phyloP scores from a whole-genome alignment of 2,329 filamentous ascomycete species.

The Purpureocillium takamizusanense region DNA sequence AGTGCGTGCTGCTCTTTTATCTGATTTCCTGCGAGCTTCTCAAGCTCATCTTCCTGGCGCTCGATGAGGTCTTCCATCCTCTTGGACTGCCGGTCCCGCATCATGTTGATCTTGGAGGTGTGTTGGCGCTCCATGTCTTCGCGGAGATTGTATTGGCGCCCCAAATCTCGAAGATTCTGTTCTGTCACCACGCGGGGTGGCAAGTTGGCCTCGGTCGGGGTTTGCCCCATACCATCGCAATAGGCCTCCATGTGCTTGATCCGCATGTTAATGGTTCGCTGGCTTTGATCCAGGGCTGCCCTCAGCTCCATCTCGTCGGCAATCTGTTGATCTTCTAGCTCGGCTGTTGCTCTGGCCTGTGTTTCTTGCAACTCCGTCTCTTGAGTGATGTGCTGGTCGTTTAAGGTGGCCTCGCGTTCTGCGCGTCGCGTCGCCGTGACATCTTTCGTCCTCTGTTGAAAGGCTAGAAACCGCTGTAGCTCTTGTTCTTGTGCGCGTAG shows the following conservation, averaged over 20 bases:
- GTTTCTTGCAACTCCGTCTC: constrained; percentile 45
- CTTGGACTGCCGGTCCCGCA: constrained; percentile 55
- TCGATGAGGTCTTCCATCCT: constrained; percentile 49
- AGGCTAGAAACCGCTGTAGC: constrained; percentile 40
- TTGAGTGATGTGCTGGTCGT: constrained; percentile 37
- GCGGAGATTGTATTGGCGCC: constrained; percentile 51
- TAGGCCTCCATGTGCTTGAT: constrained; percentile 61
- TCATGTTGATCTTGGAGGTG: constrained; percentile 52
- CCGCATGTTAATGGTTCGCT: constrained; percentile 46
- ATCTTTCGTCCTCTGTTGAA: constrained; percentile 37
- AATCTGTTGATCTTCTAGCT: constrained; percentile 55
- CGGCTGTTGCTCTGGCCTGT: constrained; percentile 41
- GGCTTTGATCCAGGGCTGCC: constrained; percentile 43
- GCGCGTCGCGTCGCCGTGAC: constrained; percentile 42
- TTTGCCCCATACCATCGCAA: constrained; percentile 43
- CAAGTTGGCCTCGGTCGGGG: constrained; percentile 22
- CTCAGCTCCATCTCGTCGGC: constrained; percentile 52
- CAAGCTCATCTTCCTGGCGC: constrained; percentile 43
- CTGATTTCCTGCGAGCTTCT: constrained; percentile 34
- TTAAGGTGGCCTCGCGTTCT: constrained; percentile 34
- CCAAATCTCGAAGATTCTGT: constrained; percentile 47
- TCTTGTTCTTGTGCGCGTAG: constrained; percentile 38
- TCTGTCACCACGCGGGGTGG: constrained; percentile 48
- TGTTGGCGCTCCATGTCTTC: constrained; percentile 52
- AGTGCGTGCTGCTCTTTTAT: constrained; percentile 39